A percentile compares a stretch with the other conserved stretches of the same genome.
Conservation (phyloP, 768 basidiomycete genomes). For the Phlebiopsis gigantea region DNA sequence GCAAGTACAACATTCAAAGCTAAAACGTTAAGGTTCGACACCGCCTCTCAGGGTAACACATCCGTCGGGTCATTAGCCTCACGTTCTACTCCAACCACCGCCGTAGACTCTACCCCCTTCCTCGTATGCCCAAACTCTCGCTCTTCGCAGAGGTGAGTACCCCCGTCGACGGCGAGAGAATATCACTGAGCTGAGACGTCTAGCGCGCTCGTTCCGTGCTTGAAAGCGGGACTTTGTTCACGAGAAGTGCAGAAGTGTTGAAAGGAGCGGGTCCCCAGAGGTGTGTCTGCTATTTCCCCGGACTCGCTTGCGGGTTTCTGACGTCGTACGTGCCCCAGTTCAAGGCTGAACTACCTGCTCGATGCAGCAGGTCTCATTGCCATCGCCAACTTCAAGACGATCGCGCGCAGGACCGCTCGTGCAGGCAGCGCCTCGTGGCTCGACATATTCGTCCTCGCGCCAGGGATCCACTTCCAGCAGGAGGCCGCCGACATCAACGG, state of each 20-base stretch:
- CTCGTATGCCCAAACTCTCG: background rate
- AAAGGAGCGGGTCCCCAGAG: background rate
- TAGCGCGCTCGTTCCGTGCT: background rate
- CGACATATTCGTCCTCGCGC: background rate
- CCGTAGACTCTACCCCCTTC: too few relatives aligned
- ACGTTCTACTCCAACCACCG: background rate
- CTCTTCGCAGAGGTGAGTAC: background rate
- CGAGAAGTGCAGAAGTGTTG: background rate
- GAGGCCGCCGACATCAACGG: background rate
- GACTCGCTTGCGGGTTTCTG: background rate
- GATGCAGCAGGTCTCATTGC: background rate
- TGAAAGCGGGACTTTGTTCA: background rate
- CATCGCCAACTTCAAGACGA: background rate
- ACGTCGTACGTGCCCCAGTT: background rate
- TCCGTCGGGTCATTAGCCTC: background rate
- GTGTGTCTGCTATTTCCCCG: background rate
- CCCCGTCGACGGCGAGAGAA: background rate
- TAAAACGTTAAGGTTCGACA: background rate
- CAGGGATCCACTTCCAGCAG: background rate
- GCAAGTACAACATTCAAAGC: too few relatives aligned
- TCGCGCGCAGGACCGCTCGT: background rate
- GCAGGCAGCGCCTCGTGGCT: background rate
- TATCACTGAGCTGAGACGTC: background rate
- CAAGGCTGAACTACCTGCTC: background rate
- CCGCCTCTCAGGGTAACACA: background rate